Evolutionary conservation across 495 filamentous ascomycete species (phyloP).

Genomic region (Filosporella fistucella): DNA sequence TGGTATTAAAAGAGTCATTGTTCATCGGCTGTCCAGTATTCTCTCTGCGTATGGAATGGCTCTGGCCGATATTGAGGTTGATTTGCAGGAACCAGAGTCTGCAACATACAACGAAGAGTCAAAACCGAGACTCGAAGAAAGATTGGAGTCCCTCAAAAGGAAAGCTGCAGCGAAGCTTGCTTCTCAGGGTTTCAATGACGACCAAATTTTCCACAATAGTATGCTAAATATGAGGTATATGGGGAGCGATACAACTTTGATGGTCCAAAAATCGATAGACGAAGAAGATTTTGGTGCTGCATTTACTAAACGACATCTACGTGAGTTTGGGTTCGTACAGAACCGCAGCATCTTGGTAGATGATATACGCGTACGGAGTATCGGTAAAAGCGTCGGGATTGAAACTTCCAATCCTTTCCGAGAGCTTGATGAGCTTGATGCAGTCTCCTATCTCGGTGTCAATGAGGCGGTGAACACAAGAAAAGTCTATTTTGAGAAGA

Average conservation of each 20-base stretch:
- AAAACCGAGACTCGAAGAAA: constrained; percentile 9
- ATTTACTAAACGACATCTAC: constrained; percentile 56
- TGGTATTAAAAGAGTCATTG: constrained; percentile 78
- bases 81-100: constrained; percentile 76
- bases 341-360: constrained; percentile 90
- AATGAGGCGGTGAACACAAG: background rate
- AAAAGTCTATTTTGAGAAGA: constrained; percentile 3
- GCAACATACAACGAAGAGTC: constrained; percentile 23
- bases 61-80: constrained; percentile 88
- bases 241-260: constrained; percentile 24
- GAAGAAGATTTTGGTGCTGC: background rate
- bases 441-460: background rate
- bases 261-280: constrained; percentile 65
- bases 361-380: constrained; percentile 85
- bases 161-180: background rate
- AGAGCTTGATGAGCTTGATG: background rate
- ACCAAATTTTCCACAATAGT: constrained; percentile 66
- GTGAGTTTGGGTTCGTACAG: constrained; percentile 90
- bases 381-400: constrained; percentile 37
- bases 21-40: constrained; percentile 90
- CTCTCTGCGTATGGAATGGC: constrained; percentile 96
- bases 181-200: constrained; percentile 66
- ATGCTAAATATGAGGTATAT: constrained; percentile 87
- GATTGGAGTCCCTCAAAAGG: background rate
- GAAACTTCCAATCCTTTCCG: background rate